phyloP scores from a whole-genome alignment of 2,329 filamentous ascomycete genomes.

The Trichoderma simmonsii region DNA sequence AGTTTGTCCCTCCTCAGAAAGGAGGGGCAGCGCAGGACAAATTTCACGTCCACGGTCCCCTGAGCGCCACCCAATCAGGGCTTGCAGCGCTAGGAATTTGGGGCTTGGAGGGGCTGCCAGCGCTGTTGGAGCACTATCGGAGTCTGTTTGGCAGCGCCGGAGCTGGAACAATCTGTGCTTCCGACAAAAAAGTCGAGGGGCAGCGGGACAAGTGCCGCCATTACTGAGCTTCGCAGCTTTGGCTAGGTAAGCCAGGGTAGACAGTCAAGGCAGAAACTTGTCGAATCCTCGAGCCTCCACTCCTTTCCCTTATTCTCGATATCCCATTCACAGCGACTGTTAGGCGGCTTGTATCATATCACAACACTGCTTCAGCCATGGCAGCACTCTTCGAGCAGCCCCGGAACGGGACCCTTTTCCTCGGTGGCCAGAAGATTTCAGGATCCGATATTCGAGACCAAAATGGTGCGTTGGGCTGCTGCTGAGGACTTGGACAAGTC shows the following conservation, averaged over 20 bases:
- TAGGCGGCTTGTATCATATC: constrained; percentile 5
- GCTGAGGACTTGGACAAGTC: constrained; percentile 17
- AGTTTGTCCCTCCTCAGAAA: constrained; percentile 15
- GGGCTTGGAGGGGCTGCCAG: not conserved
- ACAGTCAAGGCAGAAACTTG: constrained; percentile 19
- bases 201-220: constrained; percentile 21
- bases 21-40: constrained; percentile 23
- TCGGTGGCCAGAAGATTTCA: constrained; percentile 96
- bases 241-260: constrained; percentile 16
- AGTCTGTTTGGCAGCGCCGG: constrained; percentile 17
- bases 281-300: constrained; percentile 13
- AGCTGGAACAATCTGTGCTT: constrained; percentile 29
- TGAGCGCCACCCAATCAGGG: constrained; percentile 22
- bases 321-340: constrained; percentile 4
- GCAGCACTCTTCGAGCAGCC: constrained; percentile 94
- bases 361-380: constrained; percentile 54
- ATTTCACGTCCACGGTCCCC: constrained; percentile 19
- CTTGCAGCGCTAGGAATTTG: not conserved
- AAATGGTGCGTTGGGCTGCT: constrained; percentile 60
- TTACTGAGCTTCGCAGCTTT: constrained; percentile 22
- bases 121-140: not conserved
- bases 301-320: not conserved
- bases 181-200: constrained; percentile 31
- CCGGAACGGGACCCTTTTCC: constrained; percentile 91
- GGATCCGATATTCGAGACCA: constrained; percentile 95